These are phyloP conservation scores for Fusarium udum DNA, from an alignment of 2,329 filamentous ascomycete genomes.

Conservation along the genomic window DNA sequence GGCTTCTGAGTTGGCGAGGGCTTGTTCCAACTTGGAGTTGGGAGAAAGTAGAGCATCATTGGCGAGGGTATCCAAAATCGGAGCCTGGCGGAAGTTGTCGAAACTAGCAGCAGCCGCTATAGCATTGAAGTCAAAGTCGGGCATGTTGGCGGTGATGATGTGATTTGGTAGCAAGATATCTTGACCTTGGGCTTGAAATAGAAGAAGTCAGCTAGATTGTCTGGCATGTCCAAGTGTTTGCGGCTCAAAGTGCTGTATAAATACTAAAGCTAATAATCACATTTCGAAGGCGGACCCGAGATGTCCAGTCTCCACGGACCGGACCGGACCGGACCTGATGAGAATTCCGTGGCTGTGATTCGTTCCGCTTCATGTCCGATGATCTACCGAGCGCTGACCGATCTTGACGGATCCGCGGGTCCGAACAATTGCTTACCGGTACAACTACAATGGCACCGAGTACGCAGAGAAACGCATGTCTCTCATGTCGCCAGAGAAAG, in stretches of 20 bases:
- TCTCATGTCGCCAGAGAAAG: background rate
- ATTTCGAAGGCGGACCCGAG: background rate
- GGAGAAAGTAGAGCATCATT: background rate
- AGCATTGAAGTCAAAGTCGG: background rate
- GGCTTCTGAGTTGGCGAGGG: slow-evolving; percentile 45
- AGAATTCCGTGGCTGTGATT: background rate
- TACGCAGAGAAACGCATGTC: background rate
- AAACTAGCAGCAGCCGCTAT: background rate
- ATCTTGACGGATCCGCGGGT: background rate
- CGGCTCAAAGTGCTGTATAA: no score
- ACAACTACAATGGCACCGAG: background rate
- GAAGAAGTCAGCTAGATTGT: no score
- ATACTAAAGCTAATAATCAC: rapidly evolving
- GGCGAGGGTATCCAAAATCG: background rate
- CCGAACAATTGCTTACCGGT: background rate
- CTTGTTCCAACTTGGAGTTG: slow-evolving; percentile 21
- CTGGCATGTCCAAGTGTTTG: no score
- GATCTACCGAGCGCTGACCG: background rate
- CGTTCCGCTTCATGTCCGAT: rapidly evolving
- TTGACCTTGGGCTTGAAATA: no score
- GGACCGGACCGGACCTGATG: background rate
- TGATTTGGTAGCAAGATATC: background rate
- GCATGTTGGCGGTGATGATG: background rate
- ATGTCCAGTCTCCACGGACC: background rate
- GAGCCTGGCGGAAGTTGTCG: background rate